Evolutionary conservation across 768 basidiomycete genomes (phyloP).

Genomic region (Suillus fuscotomentosus): DNA sequence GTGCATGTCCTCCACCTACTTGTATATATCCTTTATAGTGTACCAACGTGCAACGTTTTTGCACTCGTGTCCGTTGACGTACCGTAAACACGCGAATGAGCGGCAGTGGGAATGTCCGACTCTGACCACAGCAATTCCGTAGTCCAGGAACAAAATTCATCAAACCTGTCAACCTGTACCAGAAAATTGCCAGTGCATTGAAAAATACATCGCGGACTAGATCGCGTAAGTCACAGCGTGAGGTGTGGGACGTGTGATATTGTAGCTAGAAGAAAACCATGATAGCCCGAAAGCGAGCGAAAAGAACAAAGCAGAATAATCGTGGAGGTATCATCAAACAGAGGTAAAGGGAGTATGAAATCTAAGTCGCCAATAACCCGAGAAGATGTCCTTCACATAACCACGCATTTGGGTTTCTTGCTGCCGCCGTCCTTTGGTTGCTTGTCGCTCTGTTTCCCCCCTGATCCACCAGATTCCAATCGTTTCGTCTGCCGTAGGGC

Average conservation of each 20-base stretch:
- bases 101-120: slow-evolving; percentile 1
- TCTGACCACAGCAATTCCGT: not conserved
- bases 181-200: slow-evolving; percentile 31
- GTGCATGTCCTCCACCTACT: not conserved
- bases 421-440: slow-evolving; percentile 44
- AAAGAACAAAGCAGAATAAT: slow-evolving; percentile 27
- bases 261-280: slow-evolving; percentile 33
- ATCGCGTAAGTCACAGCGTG: slow-evolving; percentile 40
- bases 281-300: slow-evolving; percentile 20
- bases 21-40: not conserved
- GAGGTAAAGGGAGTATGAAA: slow-evolving; percentile 64
- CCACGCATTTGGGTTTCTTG: slow-evolving; percentile 63
- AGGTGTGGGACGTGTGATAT: slow-evolving; percentile 27
- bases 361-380: slow-evolving; percentile 68
- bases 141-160: not conserved
- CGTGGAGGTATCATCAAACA: slow-evolving; percentile 78
- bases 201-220: slow-evolving; percentile 39
- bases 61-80: not conserved
- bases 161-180: not conserved
- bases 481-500: slow-evolving; percentile 70
- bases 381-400: slow-evolving; percentile 71
- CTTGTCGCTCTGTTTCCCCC: slow-evolving; percentile 39
- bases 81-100: not conserved
- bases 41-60: not conserved
- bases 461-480: slow-evolving; percentile 45